Evolutionary conservation across 208 protist genomes (phyloP).

Genomic region (Leishmania martiniquensis): DNA sequence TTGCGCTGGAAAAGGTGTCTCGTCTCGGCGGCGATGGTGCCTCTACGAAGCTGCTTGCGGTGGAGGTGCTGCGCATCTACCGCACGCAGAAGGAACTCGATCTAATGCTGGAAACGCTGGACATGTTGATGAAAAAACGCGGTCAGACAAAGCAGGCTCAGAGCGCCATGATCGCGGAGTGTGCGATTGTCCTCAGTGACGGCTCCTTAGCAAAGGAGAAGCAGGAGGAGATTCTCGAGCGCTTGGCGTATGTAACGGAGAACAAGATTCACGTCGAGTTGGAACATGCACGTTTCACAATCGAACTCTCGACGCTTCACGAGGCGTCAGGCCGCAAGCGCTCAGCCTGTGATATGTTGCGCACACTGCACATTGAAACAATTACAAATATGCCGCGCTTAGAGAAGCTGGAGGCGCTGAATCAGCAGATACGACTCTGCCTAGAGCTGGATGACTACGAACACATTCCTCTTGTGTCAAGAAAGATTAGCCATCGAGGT

Average conservation of each 20-base stretch:
- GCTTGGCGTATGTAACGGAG: conserved; percentile 90
- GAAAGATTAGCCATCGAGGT: conserved; percentile 93
- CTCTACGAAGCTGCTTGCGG: conserved; percentile 80
- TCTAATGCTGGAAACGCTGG: conserved; percentile 85
- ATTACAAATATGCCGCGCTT: conserved; percentile 96
- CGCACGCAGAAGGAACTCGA: conserved; percentile 79
- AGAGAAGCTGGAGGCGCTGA: conserved; percentile 96
- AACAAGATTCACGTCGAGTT: conserved; percentile 98
- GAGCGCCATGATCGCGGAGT: conserved; percentile 92
- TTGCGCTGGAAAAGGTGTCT: conserved; percentile 91
- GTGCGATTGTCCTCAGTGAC: conserved; percentile 62
- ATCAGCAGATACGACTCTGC: conserved; percentile 95
- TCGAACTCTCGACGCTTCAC: conserved; percentile 90
- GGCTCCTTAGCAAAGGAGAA: conserved; percentile 51
- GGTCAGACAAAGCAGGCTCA: conserved; percentile 94
- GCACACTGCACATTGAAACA: conserved; percentile 96
- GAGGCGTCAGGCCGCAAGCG: conserved; percentile 91
- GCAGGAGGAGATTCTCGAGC: conserved; percentile 89
- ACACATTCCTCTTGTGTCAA: conserved; percentile 92
- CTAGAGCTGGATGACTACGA: conserved; percentile 95
- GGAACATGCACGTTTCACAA: conserved; percentile 94
- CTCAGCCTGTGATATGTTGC: conserved; percentile 93
- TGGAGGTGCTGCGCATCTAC: conserved; percentile 91
- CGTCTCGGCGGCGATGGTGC: conserved; percentile 80
- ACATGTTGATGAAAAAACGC: conserved; percentile 94